These are phyloP conservation scores for Dorcoceras hygrometricum DNA, from an alignment of 257 asterid species.

Conservation along the genomic window DNA sequence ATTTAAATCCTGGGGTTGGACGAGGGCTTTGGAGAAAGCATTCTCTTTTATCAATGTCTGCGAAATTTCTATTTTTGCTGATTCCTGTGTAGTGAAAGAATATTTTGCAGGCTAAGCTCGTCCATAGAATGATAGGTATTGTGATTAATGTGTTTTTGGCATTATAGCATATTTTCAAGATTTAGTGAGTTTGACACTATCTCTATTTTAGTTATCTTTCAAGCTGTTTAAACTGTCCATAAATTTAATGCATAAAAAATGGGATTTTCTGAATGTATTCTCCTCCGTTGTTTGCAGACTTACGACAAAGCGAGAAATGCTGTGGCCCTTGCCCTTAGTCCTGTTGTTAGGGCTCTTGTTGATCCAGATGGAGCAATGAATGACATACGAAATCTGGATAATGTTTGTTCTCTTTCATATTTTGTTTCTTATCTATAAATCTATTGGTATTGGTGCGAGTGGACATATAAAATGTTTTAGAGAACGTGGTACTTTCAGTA, in stretches of 20 bases:
- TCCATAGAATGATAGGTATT: neutral
- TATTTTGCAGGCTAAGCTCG: neutral
- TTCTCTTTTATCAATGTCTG: neutral
- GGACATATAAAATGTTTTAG: neutral
- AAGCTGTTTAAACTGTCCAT: conserved; percentile 14
- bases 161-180: neutral
- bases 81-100: neutral
- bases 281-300: conserved; percentile 48
- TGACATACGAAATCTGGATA: conserved; percentile 72
- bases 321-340: conserved; percentile 96
- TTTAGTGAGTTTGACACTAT: neutral
- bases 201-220: conserved; percentile 8
- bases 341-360: conserved; percentile 94
- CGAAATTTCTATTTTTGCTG: neutral
- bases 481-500: neutral
- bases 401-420: conserved; percentile 44
- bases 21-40: neutral
- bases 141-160: no score
- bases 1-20: neutral
- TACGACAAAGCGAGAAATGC: conserved; percentile 97
- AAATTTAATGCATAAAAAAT: neutral
- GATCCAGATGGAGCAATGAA: conserved; percentile 97
- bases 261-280: conserved; percentile 12
- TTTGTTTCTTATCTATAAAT: conserved; percentile 14
- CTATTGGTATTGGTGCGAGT: neutral